Conservation (phyloP, 1,284 basidiomycete species). For the Pterulicium gracile region DNA sequence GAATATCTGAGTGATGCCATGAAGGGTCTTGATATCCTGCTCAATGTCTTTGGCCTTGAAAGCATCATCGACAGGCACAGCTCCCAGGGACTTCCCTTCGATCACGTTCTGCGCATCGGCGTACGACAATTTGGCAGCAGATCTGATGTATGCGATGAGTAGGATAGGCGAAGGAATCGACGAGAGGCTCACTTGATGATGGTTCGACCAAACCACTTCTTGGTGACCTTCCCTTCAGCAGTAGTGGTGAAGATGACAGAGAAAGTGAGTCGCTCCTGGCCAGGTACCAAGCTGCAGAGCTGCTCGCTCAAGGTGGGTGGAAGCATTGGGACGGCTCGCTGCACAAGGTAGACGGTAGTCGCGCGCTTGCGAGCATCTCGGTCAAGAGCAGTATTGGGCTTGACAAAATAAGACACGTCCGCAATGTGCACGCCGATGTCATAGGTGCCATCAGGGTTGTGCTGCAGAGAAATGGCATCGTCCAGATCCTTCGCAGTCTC, state of each 20-base stretch:
- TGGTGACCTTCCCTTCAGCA: conserved; percentile 70
- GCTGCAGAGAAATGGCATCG: conserved; percentile 85
- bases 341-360: conserved; percentile 93
- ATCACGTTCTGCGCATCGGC: conserved; percentile 74
- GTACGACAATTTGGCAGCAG: conserved; percentile 82
- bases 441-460: conserved; percentile 84
- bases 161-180: conserved; percentile 3
- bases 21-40: conserved; percentile 66
- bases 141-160: conserved; percentile 33
- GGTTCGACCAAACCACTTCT: conserved; percentile 89
- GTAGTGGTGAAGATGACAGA: conserved; percentile 83
- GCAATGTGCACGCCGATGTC: conserved; percentile 92
- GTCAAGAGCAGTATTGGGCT: conserved; percentile 92
- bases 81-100: conserved; percentile 55
- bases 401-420: conserved; percentile 94
- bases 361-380: conserved; percentile 96
- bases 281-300: conserved; percentile 85
- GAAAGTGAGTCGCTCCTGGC: conserved; percentile 84
- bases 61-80: conserved; percentile 41
- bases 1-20: conserved; percentile 65
- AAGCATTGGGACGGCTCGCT: conserved; percentile 93
- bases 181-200: conserved; percentile 64
- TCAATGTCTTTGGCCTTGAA: conserved; percentile 56
- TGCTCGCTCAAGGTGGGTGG: conserved; percentile 87
- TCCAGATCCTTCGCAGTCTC: conserved; percentile 86